Base-by-base conservation (phyloP, 148 eudicot genomes). In the Chenopodium formosanum region DNA sequence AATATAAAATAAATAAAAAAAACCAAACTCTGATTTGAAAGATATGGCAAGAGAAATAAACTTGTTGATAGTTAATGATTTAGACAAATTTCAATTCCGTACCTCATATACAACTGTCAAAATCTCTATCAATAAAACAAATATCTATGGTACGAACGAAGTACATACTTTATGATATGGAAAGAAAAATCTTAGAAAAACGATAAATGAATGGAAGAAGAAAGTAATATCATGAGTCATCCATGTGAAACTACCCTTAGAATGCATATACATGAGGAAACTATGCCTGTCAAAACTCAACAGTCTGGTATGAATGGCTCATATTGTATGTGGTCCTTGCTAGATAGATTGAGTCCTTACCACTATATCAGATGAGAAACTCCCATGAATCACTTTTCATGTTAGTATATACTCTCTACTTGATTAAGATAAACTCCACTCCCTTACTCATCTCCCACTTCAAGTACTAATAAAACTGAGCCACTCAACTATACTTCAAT, bases 391-490 rank as follows among this genome's bases (percentile, higher is more conserved):
- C 37, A 13, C 72, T 44, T 78, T 32, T 13, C 71, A 40, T 25
- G 11, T 23, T 23, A 4, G 8, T 13, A 17, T 78, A 3, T 47
- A 48, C 46, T 47, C 14, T 11, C 12, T 50, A 13, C 63, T 58
- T 29, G 34, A n/a, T 37, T 56, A 63, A 48, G 65, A 71, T 14
- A 31, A 70, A 27, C 12, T 37, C 17, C 16, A 37, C 37, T 80
- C 20, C 77, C 46, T 13, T 16, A 80, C 77, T 71, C 77, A 40
- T 71, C 77, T 58, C 76, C 37, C 46, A 80, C 60, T 27, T 62
- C 60, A 34, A 69, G 48, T 17, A n/a, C 56, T 12, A 5, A 29
- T 17, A 7, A 56, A 14, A 14, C 19, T 56, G 0, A 56, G 6
- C 16, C 16, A 3, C 22, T 56, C 16, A 16, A 2, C 17, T 56